Evolutionary conservation across 768 basidiomycete genomes (phyloP).

Genomic region (Suillus variegatus): DNA sequence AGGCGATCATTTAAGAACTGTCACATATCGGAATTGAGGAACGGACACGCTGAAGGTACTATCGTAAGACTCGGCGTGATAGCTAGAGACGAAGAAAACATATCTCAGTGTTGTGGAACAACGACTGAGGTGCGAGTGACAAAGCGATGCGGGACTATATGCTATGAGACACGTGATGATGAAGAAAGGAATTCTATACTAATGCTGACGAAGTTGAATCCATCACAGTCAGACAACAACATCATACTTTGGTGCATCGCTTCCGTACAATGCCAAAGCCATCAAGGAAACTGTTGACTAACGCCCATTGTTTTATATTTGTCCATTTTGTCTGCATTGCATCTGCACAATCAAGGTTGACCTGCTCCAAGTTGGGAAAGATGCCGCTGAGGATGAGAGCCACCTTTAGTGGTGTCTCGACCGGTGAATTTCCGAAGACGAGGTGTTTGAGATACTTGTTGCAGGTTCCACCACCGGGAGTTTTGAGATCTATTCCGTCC

Average conservation of each 20-base stretch:
- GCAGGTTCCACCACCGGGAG: not conserved
- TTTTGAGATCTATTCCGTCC: not conserved
- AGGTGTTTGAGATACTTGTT: slow-evolving; percentile 5
- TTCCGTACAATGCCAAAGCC: not conserved
- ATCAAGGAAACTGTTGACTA: not conserved
- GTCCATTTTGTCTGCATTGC: slow-evolving; percentile 12
- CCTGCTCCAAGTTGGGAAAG: slow-evolving; percentile 22
- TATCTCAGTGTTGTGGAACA: too few species aligned
- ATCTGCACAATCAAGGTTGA: slow-evolving; percentile 22
- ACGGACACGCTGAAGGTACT: too few species aligned
- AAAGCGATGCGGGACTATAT: too few species aligned
- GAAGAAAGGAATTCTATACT: too few species aligned
- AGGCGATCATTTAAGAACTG: not conserved
- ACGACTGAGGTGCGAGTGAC: too few species aligned
- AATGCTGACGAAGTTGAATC: too few species aligned
- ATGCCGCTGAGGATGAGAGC: slow-evolving; percentile 14
- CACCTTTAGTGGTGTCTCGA: slow-evolving; percentile 13
- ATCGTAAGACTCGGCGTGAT: too few species aligned
- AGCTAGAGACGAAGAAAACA: too few species aligned
- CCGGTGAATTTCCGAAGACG: slow-evolving; percentile 23
- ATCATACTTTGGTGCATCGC: not conserved
- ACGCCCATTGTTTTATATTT: not conserved
- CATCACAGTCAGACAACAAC: not conserved
- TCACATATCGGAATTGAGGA: not conserved
- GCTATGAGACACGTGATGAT: too few species aligned